Evolutionary conservation across 2,329 filamentous ascomycete genomes (phyloP).

Genomic region (Ophiostoma populinum): DNA sequence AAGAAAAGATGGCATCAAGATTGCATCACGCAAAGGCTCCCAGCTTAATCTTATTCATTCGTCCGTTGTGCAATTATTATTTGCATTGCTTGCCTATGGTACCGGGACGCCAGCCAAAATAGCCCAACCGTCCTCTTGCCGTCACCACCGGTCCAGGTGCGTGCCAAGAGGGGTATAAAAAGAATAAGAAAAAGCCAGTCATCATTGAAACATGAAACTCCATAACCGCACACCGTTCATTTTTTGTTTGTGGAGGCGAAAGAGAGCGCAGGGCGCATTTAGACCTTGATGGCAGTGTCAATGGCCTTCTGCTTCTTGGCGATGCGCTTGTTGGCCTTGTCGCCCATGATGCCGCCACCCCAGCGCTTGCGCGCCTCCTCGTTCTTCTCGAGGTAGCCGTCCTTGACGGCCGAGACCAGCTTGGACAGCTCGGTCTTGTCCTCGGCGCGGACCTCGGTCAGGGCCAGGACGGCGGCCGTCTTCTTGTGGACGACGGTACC

Average conservation of each 20-base stretch:
- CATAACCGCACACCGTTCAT: background rate
- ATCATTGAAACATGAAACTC: conserved; percentile 2
- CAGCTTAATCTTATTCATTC: conserved; percentile 6
- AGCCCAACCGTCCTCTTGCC: background rate
- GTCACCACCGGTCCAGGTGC: background rate
- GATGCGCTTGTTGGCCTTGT: conserved; percentile 67
- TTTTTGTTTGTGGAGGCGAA: background rate
- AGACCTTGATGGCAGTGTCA: conserved; percentile 96
- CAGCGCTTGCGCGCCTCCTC: conserved; percentile 84
- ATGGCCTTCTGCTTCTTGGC: conserved; percentile 88
- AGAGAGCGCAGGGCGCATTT: conserved; percentile 26
- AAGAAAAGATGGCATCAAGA: background rate
- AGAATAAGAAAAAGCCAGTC: background rate
- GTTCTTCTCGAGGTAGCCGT: conserved; percentile 91
- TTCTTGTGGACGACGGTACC: conserved; percentile 99
- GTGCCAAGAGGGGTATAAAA: background rate
- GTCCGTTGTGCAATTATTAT: conserved; percentile 9
- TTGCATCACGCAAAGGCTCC: no score
- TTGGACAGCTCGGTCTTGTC: conserved; percentile 98
- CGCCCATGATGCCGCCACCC: conserved; percentile 98
- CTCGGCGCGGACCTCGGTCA: conserved; percentile 94
- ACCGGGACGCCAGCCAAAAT: conserved; percentile 8
- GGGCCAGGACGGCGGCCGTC: conserved; percentile 89
- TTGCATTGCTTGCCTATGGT: conserved; percentile 4
- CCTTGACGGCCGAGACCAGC: conserved; percentile 91